Base-by-base conservation (phyloP, 441 rosid species). In the Corymbia citriodora region DNA sequence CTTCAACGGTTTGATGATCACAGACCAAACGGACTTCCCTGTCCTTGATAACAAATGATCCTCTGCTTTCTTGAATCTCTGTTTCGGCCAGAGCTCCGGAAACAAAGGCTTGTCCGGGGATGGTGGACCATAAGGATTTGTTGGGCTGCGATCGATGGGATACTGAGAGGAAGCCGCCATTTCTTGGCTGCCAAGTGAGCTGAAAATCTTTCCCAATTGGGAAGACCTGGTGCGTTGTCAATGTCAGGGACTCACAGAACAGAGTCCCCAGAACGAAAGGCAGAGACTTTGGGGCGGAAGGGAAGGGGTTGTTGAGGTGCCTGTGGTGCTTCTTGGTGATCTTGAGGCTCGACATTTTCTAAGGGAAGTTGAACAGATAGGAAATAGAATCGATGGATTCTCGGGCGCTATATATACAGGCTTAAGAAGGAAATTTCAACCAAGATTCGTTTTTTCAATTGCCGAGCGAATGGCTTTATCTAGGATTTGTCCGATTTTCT, bases 11-110 rank as follows among this genome's bases (percentile, higher is more conserved):
- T 89, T 95, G 98, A 72, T 95, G 95, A 89, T 92, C 89, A 70
- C 94, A 96, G 40, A 94, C 68, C 82, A 95, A 83, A 50, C 52
- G 95, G 87, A 93, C 89, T 36, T 91, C 61, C 54, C 88, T 85
- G 55, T 95, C 96, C 61, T 92, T 94, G 72, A 96, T 55, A 57
- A 89, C 90, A 83, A 95, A 96, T 8, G 97, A 96, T 89, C 98
- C 98, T 82, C 98, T 93, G 93, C 97, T 95, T 91, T 96, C 98
- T 89, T 96, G 94, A 65, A 96, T 95, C 93, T 95, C 95, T 21
- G 97, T 95, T 52, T 94, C 94, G 11, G 92, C 94, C 92, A 91
- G 13, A 33, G 96, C 96, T 7, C 96, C 96, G 25, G 96, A 95
- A 90, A 96, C 93, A 88, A 96, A 96, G 83, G 96, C 94, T 50